Evolutionary conservation across 1,284 basidiomycete genomes (phyloP).

Genomic region (Coniophora puteana): DNA sequence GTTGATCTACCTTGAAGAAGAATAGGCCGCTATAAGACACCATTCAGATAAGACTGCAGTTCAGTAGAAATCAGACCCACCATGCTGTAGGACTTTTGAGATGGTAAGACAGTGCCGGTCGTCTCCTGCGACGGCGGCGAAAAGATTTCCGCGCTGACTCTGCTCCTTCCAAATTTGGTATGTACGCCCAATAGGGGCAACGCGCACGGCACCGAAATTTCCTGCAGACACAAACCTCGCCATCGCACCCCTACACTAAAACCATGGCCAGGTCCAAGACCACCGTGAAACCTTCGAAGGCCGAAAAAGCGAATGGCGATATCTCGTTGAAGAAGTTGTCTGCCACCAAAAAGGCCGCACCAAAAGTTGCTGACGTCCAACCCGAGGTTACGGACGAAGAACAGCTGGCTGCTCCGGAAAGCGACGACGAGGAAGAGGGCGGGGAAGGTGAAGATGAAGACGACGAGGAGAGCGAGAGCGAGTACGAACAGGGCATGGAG

Average conservation of each 20-base stretch:
- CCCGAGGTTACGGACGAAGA: neutral
- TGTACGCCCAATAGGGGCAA: neutral
- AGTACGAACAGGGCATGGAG: constrained; percentile 64
- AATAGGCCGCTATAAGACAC: constrained; percentile 23
- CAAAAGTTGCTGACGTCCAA: constrained; percentile 15
- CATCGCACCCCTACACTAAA: no score
- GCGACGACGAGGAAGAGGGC: neutral
- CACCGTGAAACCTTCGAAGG: neutral
- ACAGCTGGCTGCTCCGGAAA: neutral
- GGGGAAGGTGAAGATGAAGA: constrained; percentile 15
- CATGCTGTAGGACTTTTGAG: constrained; percentile 6
- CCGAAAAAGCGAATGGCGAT: neutral
- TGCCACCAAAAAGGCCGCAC: constrained; percentile 1
- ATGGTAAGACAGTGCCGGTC: neutral
- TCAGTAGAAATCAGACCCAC: constrained; percentile 12
- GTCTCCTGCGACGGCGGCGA: constrained; percentile 4
- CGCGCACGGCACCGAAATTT: no score
- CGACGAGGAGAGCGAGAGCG: constrained; percentile 54
- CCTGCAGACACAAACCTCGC: no score
- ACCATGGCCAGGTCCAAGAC: constrained; percentile 13
- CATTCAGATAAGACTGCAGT: neutral
- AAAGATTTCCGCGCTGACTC: constrained; percentile 14
- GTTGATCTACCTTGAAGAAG: constrained; percentile 23
- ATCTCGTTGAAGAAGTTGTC: neutral
- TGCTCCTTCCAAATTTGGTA: constrained; percentile 24